A percentile compares a stretch with the other conserved stretches of the same genome.
phyloP scores from a whole-genome alignment of 2,329 filamentous ascomycete genomes.

The Thielaviopsis populi region DNA sequence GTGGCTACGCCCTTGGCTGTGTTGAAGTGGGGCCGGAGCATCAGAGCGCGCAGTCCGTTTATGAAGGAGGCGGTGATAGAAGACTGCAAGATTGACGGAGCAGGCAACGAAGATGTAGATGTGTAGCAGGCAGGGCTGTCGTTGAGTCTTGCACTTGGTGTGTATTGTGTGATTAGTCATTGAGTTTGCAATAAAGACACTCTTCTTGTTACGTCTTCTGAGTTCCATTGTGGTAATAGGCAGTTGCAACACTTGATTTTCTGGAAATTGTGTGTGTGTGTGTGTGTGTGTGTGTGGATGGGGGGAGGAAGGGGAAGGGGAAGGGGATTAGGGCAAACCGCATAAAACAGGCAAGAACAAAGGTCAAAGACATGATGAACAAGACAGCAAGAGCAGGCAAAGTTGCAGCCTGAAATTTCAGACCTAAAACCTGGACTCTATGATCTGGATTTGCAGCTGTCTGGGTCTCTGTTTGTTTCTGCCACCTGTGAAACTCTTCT shows the following conservation, averaged over 20 bases:
- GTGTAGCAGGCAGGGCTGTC: background rate
- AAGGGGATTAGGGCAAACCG: background rate
- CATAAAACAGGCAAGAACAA: too few species aligned
- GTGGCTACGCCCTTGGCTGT: constrained; percentile 13
- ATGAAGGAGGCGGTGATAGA: constrained; percentile 14
- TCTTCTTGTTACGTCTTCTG: background rate
- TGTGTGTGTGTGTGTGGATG: too few species aligned
- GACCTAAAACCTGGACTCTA: background rate
- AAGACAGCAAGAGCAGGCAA: background rate
- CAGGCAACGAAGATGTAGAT: background rate
- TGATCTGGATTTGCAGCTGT: too few species aligned
- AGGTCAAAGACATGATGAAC: background rate
- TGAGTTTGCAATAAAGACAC: background rate
- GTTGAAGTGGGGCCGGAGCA: constrained; percentile 13
- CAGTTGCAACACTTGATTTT: background rate
- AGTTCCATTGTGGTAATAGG: background rate
- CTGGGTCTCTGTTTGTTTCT: background rate
- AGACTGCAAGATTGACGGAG: background rate
- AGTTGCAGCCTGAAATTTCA: background rate
- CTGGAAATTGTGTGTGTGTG: background rate
- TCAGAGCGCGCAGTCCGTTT: constrained; percentile 15
- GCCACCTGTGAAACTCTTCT: background rate
- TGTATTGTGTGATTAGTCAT: background rate
- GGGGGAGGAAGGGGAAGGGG: background rate
- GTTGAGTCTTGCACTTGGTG: background rate